Evolutionary conservation across 139 green algal genomes (phyloP), one percentile per base, ranked within the genome.

Genomic region (Chlamydomonas incerta): DNA sequence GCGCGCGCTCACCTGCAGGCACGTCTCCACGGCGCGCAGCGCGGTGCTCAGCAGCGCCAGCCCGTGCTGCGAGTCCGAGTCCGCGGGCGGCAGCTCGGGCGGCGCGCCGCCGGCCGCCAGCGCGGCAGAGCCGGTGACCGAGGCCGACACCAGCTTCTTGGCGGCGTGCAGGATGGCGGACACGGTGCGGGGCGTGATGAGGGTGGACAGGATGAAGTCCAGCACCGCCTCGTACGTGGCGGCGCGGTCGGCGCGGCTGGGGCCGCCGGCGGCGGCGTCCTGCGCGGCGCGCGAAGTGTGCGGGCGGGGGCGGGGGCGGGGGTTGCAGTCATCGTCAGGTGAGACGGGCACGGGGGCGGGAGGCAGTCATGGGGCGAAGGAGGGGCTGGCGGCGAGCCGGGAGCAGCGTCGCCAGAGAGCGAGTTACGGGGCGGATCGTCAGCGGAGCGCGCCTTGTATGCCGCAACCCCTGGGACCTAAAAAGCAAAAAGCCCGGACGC

Each of bases 131-230:
- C 76, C 41, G 29, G 58, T 77, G 47, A 83, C 75, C 10, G 80
- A 85, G 18, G 80, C 80, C 24, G 80, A 76, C 50, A 85, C 88
- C 29, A 91, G 80, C 81, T 91, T 91, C 84, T 91, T 91, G 29
- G 88, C 88, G 20, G 88, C 83, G 52, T 91, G 88, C 58, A 91
- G 65, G 34, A 91, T 80, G 8, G 88, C 80, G 9, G 41, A 79
- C 11, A 91, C 88, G 14, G 88, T 91, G 60, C 88, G 79, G 31
- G 88, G 88, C 23, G 80, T 91, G 66, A 91, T 91, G 58, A 91
- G 88, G 20, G 79, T 91, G 65, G 84, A 91, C 17, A 91, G 57
- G 63, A 91, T 89, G 72, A 89, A 89, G 60, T 89, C 88, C 35
- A 91, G 73, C 24, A 91, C 81, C 4, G 88, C 88, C 80, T 91